A percentile compares a stretch with the other conserved stretches of the same genome.
Conservation (phyloP, 805 yeast species). For the Cyberlindnera xylosilytica region DNA sequence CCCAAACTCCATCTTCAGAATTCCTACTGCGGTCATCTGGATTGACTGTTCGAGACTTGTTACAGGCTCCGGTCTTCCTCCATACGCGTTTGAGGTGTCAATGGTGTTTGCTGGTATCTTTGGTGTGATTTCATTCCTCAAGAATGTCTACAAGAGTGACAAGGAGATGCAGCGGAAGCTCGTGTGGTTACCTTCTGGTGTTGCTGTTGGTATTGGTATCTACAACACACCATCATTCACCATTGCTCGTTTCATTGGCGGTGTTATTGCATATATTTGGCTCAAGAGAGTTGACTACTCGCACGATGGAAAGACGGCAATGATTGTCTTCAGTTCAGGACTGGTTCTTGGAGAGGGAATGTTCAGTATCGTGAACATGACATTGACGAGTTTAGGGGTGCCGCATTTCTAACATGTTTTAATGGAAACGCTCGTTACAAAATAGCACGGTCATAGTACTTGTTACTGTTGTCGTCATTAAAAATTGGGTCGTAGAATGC, state of each 20-base stretch:
- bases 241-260: slow-evolving; percentile 89
- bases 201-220: slow-evolving; percentile 96
- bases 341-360: slow-evolving; percentile 92
- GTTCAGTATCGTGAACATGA: slow-evolving; percentile 77
- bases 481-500: too few species aligned
- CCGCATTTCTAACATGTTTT: slow-evolving; percentile 42
- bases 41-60: slow-evolving; percentile 92
- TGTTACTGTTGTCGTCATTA: too few species aligned
- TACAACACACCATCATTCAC: slow-evolving; percentile 94
- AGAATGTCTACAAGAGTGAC: slow-evolving; percentile 48
- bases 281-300: slow-evolving; percentile 34
- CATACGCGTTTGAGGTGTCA: slow-evolving; percentile 61
- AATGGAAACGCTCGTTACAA: neutral
- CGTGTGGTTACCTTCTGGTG: slow-evolving; percentile 82
- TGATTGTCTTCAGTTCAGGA: slow-evolving; percentile 91
- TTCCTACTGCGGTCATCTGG: slow-evolving; percentile 97
- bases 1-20: slow-evolving; percentile 76
- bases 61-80: slow-evolving; percentile 88
- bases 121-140: slow-evolving; percentile 63
- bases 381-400: slow-evolving; percentile 63
- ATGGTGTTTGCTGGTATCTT: slow-evolving; percentile 63
- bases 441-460: too few species aligned
- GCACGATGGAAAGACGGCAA: slow-evolving; percentile 54
- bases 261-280: slow-evolving; percentile 64
- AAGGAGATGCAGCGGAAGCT: slow-evolving; percentile 37